Conservation (phyloP, 495 filamentous ascomycete genomes). For the Jackrogersella multiformis region DNA sequence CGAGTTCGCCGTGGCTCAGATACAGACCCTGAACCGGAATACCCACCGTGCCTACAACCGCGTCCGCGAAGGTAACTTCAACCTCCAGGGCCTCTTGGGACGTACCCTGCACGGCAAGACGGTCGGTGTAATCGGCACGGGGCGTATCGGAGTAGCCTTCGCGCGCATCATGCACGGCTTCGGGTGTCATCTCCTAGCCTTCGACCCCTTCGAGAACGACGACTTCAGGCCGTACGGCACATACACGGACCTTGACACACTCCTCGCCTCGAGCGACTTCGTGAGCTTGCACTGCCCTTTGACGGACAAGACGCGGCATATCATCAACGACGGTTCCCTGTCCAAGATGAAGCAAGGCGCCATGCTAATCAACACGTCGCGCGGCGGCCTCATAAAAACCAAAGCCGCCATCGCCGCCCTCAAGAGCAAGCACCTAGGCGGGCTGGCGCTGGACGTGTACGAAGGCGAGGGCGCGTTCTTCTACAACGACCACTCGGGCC, state of each 20-base stretch:
- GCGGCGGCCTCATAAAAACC: conserved; percentile 70
- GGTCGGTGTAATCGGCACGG: conserved; percentile 64
- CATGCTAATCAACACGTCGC: conserved; percentile 72
- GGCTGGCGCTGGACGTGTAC: conserved; percentile 67
- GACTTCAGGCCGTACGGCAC: conserved; percentile 62
- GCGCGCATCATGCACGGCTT: conserved; percentile 68
- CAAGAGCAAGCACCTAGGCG: conserved; percentile 64
- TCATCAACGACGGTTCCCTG: conserved; percentile 66
- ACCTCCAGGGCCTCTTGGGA: conserved; percentile 70
- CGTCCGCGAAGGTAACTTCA: conserved; percentile 77
- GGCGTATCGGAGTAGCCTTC: conserved; percentile 62
- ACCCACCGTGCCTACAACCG: conserved; percentile 77
- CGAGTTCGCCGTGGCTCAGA: conserved; percentile 73
- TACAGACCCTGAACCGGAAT: conserved; percentile 75
- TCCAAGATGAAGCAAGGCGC: conserved; percentile 66
- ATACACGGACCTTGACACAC: conserved; percentile 62
- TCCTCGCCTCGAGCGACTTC: conserved; percentile 66
- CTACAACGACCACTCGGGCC: conserved; percentile 71
- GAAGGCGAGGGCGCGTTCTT: conserved; percentile 65
- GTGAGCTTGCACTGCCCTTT: conserved; percentile 74
- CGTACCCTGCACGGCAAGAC: conserved; percentile 69
- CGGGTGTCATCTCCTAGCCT: conserved; percentile 67
- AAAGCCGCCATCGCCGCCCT: conserved; percentile 67
- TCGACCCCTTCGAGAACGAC: conserved; percentile 62
- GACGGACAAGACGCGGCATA: conserved; percentile 64